phyloP scores from a whole-genome alignment of 108 stramenopile genomes.

The Nannochloropsis gaditana region DNA sequence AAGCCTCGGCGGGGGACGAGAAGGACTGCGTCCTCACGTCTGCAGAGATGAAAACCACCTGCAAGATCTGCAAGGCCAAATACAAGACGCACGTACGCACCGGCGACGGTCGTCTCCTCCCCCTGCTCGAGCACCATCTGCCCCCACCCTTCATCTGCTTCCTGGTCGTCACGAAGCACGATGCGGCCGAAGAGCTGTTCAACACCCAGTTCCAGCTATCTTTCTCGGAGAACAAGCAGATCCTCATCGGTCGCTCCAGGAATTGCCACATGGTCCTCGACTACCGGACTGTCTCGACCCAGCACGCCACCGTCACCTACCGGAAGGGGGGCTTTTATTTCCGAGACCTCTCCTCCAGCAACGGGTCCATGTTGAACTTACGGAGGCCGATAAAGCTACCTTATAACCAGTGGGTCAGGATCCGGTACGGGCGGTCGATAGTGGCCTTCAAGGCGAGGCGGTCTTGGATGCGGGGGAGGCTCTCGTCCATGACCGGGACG shows the following conservation, averaged over 20 bases:
- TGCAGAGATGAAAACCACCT: conserved; percentile 75
- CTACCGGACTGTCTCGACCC: conserved; percentile 60
- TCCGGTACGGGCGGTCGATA: conserved; percentile 48
- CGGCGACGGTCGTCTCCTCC: conserved; percentile 73
- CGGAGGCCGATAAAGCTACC: conserved; percentile 48
- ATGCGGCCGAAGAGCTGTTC: conserved; percentile 84
- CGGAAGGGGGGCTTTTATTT: conserved; percentile 51
- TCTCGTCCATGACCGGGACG: background rate
- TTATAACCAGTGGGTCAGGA: conserved; percentile 45
- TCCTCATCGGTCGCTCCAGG: conserved; percentile 85
- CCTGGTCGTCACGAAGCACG: conserved; percentile 88
- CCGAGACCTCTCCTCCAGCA: conserved; percentile 43
- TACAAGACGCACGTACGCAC: conserved; percentile 90
- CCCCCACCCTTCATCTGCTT: conserved; percentile 90
- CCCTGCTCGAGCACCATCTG: conserved; percentile 81
- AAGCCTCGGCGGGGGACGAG: conserved; percentile 44
- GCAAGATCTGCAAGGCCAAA: conserved; percentile 89
- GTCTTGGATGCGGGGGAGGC: background rate
- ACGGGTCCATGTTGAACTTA: conserved; percentile 46
- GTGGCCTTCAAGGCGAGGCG: conserved; percentile 49
- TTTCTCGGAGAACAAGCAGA: conserved; percentile 77
- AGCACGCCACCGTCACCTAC: conserved; percentile 47
- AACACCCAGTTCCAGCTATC: conserved; percentile 91
- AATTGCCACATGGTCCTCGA: conserved; percentile 92
- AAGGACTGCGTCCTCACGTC: conserved; percentile 83